These are phyloP conservation scores for Chrysanthemum seticuspe DNA, from an alignment of 129 eudicot genomes.

Conservation along the genomic window DNA sequence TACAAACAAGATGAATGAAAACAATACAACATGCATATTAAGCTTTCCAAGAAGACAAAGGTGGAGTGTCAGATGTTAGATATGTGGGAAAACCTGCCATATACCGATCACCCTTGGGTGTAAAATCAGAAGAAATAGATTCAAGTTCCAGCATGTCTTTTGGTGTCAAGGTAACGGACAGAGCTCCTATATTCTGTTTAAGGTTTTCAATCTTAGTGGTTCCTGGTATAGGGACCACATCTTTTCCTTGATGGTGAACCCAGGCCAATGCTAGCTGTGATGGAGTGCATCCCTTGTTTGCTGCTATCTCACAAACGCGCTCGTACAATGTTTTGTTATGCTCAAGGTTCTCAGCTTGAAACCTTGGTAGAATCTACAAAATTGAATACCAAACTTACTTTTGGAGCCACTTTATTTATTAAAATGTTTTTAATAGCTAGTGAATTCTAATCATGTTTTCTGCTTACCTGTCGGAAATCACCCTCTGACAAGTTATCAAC, in stretches of 20 bases:
- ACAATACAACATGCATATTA: not conserved
- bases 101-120: constrained; percentile 27
- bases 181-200: constrained; percentile 38
- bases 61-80: constrained; percentile 9
- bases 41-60: constrained; percentile 14
- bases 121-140: constrained; percentile 29
- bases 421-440: not conserved
- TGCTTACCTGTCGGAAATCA: constrained; percentile 50
- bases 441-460: not conserved
- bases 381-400: not conserved
- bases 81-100: not conserved
- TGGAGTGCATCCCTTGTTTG: constrained; percentile 49
- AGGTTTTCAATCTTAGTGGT: constrained; percentile 44
- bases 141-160: constrained; percentile 43
- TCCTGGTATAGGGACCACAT: constrained; percentile 52
- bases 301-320: constrained; percentile 35
- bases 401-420: not conserved
- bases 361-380: constrained; percentile 42
- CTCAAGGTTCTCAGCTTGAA: constrained; percentile 41
- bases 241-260: constrained; percentile 54
- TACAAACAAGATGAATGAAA: too few relatives aligned
- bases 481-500: constrained; percentile 30
- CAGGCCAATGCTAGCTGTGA: constrained; percentile 56
- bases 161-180: constrained; percentile 29
- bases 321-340: constrained; percentile 35